A percentile compares a stretch with the other conserved stretches of the same genome.
phyloP scores from a whole-genome alignment of 148 eudicot genomes.

The Selenicereus undatus region DNA sequence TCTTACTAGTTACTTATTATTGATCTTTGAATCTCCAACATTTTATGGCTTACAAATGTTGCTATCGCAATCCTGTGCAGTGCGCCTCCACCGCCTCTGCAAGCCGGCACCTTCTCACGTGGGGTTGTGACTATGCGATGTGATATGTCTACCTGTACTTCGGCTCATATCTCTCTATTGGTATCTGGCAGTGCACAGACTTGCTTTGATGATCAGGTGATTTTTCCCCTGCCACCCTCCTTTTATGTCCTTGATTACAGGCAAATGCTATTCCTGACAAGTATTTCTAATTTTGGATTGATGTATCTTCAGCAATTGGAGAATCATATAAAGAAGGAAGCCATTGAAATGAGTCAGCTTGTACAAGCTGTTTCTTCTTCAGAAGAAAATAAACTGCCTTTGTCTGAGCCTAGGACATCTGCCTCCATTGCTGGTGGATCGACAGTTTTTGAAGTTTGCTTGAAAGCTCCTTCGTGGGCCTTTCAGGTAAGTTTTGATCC shows the following conservation, averaged over 20 bases:
- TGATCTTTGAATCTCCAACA: not conserved
- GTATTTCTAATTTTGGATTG: not conserved
- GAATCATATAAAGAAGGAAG: slow-evolving; percentile 89
- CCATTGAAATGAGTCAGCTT: slow-evolving; percentile 69
- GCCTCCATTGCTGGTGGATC: slow-evolving; percentile 87
- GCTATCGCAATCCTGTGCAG: slow-evolving; percentile 41
- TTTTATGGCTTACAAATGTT: slow-evolving; percentile 2
- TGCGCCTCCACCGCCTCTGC: slow-evolving; percentile 98
- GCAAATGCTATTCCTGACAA: not conserved
- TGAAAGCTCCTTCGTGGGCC: slow-evolving; percentile 93
- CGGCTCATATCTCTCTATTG: slow-evolving; percentile 84
- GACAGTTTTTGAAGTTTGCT: slow-evolving; percentile 78
- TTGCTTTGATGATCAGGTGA: slow-evolving; percentile 97
- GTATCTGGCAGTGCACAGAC: slow-evolving; percentile 97
- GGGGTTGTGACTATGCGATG: slow-evolving; percentile 98
- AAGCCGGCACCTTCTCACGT: slow-evolving; percentile 93
- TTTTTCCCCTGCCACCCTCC: not conserved
- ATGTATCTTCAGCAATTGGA: slow-evolving; percentile 59
- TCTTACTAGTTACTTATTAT: not conserved
- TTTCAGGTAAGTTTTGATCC: slow-evolving; percentile 56
- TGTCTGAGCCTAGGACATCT: slow-evolving; percentile 77
- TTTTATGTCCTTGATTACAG: not conserved
- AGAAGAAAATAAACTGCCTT: slow-evolving; percentile 48
- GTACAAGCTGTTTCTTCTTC: slow-evolving; percentile 46
- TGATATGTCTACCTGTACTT: slow-evolving; percentile 83